phyloP scores from a whole-genome alignment of 352 stramenopile genomes.

The Globisporangium middletonii region DNA sequence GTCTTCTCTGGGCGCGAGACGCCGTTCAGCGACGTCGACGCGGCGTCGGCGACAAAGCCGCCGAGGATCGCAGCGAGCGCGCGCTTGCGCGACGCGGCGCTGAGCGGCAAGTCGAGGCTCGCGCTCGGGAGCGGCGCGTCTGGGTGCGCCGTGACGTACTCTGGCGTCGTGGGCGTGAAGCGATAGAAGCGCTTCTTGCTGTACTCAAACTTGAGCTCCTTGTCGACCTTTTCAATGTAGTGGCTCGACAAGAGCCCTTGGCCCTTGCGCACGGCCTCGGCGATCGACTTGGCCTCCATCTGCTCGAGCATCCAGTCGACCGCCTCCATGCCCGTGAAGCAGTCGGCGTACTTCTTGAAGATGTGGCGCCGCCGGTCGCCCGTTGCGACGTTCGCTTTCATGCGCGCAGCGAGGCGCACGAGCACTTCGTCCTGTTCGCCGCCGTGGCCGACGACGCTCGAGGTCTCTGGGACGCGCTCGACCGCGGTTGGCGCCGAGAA shows the following conservation, averaged over 20 bases:
- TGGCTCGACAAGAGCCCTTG: conserved; percentile 55
- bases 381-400: conserved; percentile 77
- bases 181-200: conserved; percentile 78
- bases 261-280: conserved; percentile 74
- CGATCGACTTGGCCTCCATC: conserved; percentile 78
- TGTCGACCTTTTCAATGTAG: conserved; percentile 80
- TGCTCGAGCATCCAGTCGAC: conserved; percentile 86
- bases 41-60: conserved; percentile 71
- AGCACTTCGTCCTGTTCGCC: conserved; percentile 66
- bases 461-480: conserved; percentile 45
- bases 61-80: conserved; percentile 65
- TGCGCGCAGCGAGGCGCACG: conserved; percentile 58
- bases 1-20: conserved; percentile 72
- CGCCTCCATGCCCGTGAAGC: conserved; percentile 80
- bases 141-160: conserved; percentile 43
- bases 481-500: conserved; percentile 20
- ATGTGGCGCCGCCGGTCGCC: conserved; percentile 64
- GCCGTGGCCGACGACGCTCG: conserved; percentile 15
- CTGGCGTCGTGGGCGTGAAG: conserved; percentile 70
- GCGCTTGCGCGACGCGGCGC: conserved; percentile 44
- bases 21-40: conserved; percentile 72
- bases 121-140: conserved; percentile 40
- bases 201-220: conserved; percentile 82
- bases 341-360: conserved; percentile 81
- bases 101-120: conserved; percentile 62